phyloP scores from a whole-genome alignment of 352 stramenopile species.

The Phytopythium delawarense region DNA sequence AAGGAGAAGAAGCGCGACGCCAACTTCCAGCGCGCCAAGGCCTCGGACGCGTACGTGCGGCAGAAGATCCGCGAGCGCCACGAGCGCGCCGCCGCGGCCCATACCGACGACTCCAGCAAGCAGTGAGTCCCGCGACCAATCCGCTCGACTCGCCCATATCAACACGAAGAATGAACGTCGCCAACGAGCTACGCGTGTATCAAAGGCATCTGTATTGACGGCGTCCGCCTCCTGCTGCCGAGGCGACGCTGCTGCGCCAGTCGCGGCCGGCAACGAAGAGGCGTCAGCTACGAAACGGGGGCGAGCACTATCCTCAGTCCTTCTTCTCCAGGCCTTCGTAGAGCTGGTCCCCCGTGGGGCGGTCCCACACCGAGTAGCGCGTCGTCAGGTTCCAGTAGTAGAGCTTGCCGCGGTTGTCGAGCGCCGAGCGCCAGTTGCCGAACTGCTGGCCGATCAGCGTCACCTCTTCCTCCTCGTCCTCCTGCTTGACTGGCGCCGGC shows the following conservation, averaged over 20 bases:
- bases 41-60: constrained; percentile 62
- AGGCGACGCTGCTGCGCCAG: not conserved
- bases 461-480: constrained; percentile 47
- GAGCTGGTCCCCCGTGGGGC: constrained; percentile 53
- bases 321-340: constrained; percentile 45
- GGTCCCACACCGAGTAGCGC: constrained; percentile 78
- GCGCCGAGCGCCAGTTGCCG: constrained; percentile 79
- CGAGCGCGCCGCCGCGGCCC: constrained; percentile 29
- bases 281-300: not conserved
- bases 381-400: constrained; percentile 89
- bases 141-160: not conserved
- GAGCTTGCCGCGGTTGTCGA: constrained; percentile 83
- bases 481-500: constrained; percentile 11
- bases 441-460: constrained; percentile 80
- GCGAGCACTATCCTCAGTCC: constrained; percentile 1
- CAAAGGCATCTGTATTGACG: constrained; percentile 6
- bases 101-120: constrained; percentile 12
- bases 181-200: not conserved
- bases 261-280: not conserved
- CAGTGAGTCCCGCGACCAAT: not conserved
- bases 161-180: not conserved
- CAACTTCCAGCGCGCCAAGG: constrained; percentile 62
- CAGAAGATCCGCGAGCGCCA: constrained; percentile 75
- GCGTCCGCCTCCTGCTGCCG: not conserved
- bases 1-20: constrained; percentile 56